Evolutionary conservation across 164 flowering plant genomes (phyloP), one percentile per base, ranked within the genome.

Genomic region (Macadamia tetraphylla): DNA sequence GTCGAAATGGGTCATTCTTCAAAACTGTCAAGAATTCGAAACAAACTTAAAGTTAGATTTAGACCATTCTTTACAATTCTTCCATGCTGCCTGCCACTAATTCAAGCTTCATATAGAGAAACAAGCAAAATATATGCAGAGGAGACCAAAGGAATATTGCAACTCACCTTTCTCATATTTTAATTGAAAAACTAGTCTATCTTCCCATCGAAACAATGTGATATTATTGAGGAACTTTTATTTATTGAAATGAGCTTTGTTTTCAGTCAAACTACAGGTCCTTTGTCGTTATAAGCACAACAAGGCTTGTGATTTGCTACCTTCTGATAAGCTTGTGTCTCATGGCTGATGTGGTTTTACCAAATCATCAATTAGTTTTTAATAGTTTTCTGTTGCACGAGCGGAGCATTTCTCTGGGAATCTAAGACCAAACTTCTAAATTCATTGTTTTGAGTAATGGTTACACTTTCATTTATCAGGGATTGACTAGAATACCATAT

Each of bases 21-120:
- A n/a, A n/a, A n/a, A n/a, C n/a, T n/a, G n/a, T n/a, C n/a, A n/a
- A n/a, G n/a, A n/a, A n/a, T n/a, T n/a, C n/a, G n/a, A n/a, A n/a
- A n/a, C n/a, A n/a, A n/a, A n/a, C n/a, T n/a, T n/a, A n/a, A n/a
- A n/a, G n/a, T n/a, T n/a, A n/a, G n/a, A n/a, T n/a, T n/a, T n/a
- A n/a, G n/a, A n/a, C n/a, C n/a, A n/a, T n/a, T n/a, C n/a, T n/a
- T n/a, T n/a, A n/a, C n/a, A n/a, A n/a, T n/a, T n/a, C n/a, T n/a
- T n/a, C n/a, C n/a, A n/a, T n/a, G n/a, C 4, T 1, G 4, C 40
- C 40, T 35, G 40, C 40, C 4, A 4, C 40, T 35, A 35, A 35
- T 73, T 77, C 75, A 73, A 29, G 1, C 31, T 9, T 6, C 31
- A 29, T 6, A 9, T 29, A 35, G 40, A 35, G 40, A 35, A 35